A percentile compares a stretch with the other conserved stretches of the same genome.
Evolutionary conservation across 352 stramenopile species (phyloP).

Genomic region (Globisporangium splendens): DNA sequence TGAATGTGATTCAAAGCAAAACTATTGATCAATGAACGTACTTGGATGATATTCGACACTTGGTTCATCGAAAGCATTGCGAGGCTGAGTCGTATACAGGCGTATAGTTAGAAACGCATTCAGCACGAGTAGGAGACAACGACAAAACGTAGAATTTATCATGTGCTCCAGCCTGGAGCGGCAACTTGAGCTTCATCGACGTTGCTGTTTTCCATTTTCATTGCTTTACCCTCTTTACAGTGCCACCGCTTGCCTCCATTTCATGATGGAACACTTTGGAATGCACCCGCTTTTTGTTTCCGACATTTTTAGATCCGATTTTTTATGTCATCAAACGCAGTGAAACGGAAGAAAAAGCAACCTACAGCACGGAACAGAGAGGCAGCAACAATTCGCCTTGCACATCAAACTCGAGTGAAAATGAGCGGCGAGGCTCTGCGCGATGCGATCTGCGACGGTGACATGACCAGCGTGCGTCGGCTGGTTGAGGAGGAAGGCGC

Average conservation of each 20-base stretch:
- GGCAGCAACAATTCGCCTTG: too few relatives aligned
- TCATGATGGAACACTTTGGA: too few relatives aligned
- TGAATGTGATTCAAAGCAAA: too few relatives aligned
- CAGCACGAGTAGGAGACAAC: too few relatives aligned
- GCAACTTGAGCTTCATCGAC: neutral
- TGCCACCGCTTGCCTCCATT: too few relatives aligned
- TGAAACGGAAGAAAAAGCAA: neutral
- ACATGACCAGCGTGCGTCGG: slow-evolving; percentile 12
- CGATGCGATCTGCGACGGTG: slow-evolving; percentile 38
- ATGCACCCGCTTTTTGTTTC: too few relatives aligned
- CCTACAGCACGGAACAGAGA: neutral
- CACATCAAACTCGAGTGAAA: too few relatives aligned
- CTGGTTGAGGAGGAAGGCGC: slow-evolving; percentile 25
- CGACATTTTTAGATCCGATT: too few relatives aligned
- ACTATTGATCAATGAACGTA: slow-evolving; percentile 1
- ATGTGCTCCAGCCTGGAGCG: neutral
- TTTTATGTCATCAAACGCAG: too few relatives aligned
- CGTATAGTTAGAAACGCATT: neutral
- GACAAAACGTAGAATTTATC: too few relatives aligned
- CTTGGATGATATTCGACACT: slow-evolving; percentile 23
- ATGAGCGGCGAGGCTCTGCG: slow-evolving; percentile 36
- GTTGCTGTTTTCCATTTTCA: neutral
- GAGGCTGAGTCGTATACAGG: neutral
- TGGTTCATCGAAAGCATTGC: slow-evolving; percentile 25
- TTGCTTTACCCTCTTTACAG: too few relatives aligned